Evolutionary conservation across 257 asterid genomes (phyloP), one percentile per base, ranked within the genome.

Genomic region (Jacaranda mimosifolia): DNA sequence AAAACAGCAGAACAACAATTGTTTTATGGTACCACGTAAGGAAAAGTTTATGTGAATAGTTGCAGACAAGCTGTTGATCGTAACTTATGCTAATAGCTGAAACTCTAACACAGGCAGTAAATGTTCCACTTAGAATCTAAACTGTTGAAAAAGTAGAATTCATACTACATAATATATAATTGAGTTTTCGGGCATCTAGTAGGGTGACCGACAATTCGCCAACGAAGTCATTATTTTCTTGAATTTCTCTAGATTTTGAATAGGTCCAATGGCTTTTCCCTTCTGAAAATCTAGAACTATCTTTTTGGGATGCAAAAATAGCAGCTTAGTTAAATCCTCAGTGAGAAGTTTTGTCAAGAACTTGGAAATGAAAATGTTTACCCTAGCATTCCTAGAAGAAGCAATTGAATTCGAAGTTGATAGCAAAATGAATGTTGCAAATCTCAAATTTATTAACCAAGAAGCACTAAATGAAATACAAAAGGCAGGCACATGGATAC

Each of bases 191-290:
- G 40, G 99, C 99, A 87, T 95, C 97, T 66, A 93, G 91, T 81
- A 93, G 92, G n/a, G 98, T 95, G 77, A 89, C 90, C 7, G 98
- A 95, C 76, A 95, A 84, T 89, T 95, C 99, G 82, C 99, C 99
- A 9, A 90, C 89, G 52, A 83, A 95, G 82, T 91, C 89, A 58
- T 79, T 89, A 60, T 88, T 91, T 83, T 98, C 97, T 83, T 88
- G 94, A 70, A 79, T 79, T 80, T 90, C 97, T 62, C 92, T 90
- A 49, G 92, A 19, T 42, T 79, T 60, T 82, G 83, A 74, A 79
- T 88, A 63, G 97, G 92, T 13, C 89, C 91, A 55, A 91, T 93
- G 71, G 98, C 83, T 82, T 85, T 88, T 42, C 93, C 97, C 80
- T 88, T 95, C 84, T 93, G 96, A 82, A 95, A 93, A 85, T 95